Percentiles rank a stretch among this genome's conserved stretches.
These are phyloP conservation scores for Microcera coccophila DNA, from an alignment of 2,329 filamentous ascomycete species.

Conservation along the genomic window DNA sequence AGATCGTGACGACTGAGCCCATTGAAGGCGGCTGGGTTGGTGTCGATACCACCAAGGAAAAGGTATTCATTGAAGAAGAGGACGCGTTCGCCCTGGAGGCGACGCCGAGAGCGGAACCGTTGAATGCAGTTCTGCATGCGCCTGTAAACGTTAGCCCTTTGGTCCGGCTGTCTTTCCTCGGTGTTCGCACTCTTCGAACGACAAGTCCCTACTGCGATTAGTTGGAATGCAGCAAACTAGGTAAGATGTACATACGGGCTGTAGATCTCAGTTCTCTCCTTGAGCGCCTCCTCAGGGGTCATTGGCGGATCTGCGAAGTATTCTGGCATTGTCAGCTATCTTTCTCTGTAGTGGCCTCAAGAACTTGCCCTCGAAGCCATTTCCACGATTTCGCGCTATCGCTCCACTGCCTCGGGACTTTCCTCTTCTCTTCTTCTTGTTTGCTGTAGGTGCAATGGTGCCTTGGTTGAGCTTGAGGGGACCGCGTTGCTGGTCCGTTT, in stretches of 20 bases:
- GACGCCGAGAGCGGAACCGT: conserved; percentile 73
- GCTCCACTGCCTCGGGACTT: conserved; percentile 36
- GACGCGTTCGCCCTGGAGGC: conserved; percentile 59
- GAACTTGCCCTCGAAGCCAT: conserved; percentile 64
- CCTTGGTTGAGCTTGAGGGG: neutral
- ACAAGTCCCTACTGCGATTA: conserved; percentile 40
- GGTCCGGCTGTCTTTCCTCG: too few relatives aligned
- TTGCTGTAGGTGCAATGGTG: neutral
- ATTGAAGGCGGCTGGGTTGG: conserved; percentile 53
- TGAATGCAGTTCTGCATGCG: conserved; percentile 84
- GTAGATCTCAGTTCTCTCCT: conserved; percentile 66
- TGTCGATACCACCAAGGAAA: conserved; percentile 74
- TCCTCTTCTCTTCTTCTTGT: conserved; percentile 20
- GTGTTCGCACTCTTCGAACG: conserved; percentile 52
- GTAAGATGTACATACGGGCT: conserved; percentile 48
- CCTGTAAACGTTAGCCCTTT: conserved; percentile 39
- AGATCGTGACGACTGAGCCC: conserved; percentile 56
- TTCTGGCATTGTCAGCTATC: conserved; percentile 40
- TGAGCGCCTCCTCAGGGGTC: conserved; percentile 62
- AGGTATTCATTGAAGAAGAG: conserved; percentile 77
- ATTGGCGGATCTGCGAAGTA: conserved; percentile 77
- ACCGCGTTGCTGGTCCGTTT: too few relatives aligned
- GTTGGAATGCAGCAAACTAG: neutral
- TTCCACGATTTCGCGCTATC: conserved; percentile 46
- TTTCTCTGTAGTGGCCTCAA: neutral